Evolutionary conservation across 306 rosid species (phyloP), one percentile per base, ranked within the genome.

Genomic region (Malus sylvestris): DNA sequence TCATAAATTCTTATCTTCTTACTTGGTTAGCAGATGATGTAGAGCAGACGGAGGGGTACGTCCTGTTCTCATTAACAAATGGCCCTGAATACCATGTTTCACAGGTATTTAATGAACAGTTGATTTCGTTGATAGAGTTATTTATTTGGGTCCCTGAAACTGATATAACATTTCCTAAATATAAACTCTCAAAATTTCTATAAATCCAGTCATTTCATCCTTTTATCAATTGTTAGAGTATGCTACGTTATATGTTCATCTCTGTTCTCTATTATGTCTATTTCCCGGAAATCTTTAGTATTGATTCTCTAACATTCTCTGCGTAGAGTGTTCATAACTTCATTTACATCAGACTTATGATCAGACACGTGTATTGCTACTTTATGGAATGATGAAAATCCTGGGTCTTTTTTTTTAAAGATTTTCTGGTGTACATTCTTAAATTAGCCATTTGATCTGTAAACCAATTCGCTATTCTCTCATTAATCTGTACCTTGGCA

Each of bases 11-110:
- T 49, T 53, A 40, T 66, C 66, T 55, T 81, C 40, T 78, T 60
- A 45, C 63, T 77, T 77, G 81, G 51, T 29, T 85, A n/a, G 80
- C 91, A 91, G 99, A 88, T 3, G 89, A 84, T 61, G 93, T 80
- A 19, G 92, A 86, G 80, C 87, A 83, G 85, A 89, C 95, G 27
- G 92, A 87, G 23, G 99, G 99, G 2, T 92, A 80, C 79, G 92
- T 95, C 85, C 87, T 85, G 68, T 90, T 95, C 83, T 92, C 98
- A 2, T 84, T 95, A 74, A 95, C 98, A 32, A 93, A 88, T 74
- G 98, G 98, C 49, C 97, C 98, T 0, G 98, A 92, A 83, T 95
- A 92, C 82, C 97, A 95, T 80, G 91, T 95, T 76, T 92, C 97
- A 18, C 99, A 95, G 99, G 99, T 95, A 92, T 73, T 52, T 58